Evolutionary conservation across 441 rosid species (phyloP), one percentile per base, ranked within the genome.

Genomic region (Corymbia calophylla): DNA sequence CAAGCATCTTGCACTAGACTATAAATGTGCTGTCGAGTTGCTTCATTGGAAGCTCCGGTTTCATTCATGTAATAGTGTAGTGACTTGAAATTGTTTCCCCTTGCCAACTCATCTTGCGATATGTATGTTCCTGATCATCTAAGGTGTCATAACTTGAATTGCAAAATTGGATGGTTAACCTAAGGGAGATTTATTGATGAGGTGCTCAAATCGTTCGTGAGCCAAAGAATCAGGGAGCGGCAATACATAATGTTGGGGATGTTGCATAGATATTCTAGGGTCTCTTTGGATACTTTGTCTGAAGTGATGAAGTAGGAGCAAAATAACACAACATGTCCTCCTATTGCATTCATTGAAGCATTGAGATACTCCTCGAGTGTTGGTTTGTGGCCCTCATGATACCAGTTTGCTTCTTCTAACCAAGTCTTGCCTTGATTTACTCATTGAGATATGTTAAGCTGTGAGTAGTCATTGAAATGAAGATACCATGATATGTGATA

Each of bases 341-440:
- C n/a, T n/a, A n/a, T n/a, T n/a, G n/a, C 12, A 91, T 86, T 18
- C 87, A 92, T 35, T 82, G n/a, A n/a, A n/a, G n/a, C 89, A 3
- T 66, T 64, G 56, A 91, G 87, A 70, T 93, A 92, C 90, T 89
- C 92, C 85, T 91, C 87, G 3, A 88, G 70, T 9, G 86, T 73
- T 10, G 93, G 92, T 6, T 90, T 86, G 53, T 86, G 21, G 21
- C 90, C 92, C 16, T 47, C 39, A 44, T 89, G 53, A 68, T 87
- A 90, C 92, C 87, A n/a, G n/a, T 90, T 93, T 3, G 93, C 93
- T 86, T 92, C 93, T 0, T 23, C 49, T 27, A 93, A 56, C 60
- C 87, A 92, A 53, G 92, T 91, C 86, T 91, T 90, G 23, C 90
- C 84, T 32, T 89, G 56, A 88, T 89, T 87, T 70, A 80, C 80